Evolutionary conservation across 768 basidiomycete species (phyloP).

Genomic region (Sporobolomyces phaffii): DNA sequence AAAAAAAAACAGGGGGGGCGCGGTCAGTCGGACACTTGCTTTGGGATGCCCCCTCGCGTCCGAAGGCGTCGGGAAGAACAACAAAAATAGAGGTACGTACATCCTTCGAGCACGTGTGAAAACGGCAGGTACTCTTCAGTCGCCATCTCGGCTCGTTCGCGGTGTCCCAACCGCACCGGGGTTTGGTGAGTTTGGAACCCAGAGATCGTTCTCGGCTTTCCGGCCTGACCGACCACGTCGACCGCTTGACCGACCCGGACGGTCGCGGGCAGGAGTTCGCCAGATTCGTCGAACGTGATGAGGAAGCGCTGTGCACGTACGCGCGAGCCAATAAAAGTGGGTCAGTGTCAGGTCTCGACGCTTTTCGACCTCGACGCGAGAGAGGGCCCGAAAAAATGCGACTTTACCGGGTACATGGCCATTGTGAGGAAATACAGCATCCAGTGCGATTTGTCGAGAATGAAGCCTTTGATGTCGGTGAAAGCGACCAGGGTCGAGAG

Average conservation of each 20-base stretch:
- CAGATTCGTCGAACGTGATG: slow-evolving; percentile 88
- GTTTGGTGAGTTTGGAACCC: slow-evolving; percentile 98
- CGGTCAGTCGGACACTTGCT: too few relatives aligned
- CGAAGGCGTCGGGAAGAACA: not conserved
- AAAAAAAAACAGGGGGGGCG: not conserved
- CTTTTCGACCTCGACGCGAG: too few relatives aligned
- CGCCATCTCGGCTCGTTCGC: slow-evolving; percentile 88
- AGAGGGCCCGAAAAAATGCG: too few relatives aligned
- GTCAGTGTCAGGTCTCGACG: too few relatives aligned
- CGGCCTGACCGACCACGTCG: slow-evolving; percentile 95
- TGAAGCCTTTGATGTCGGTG: slow-evolving; percentile 84
- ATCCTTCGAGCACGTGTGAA: slow-evolving; percentile 80
- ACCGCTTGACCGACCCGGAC: slow-evolving; percentile 95
- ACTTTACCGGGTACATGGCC: slow-evolving; percentile 75
- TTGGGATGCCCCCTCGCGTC: too few relatives aligned
- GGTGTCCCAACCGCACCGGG: slow-evolving; percentile 88
- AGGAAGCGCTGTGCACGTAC: slow-evolving; percentile 74
- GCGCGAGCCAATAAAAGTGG: not conserved
- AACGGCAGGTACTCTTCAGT: slow-evolving; percentile 96
- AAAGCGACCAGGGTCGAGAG: slow-evolving; percentile 83
- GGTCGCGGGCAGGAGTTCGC: slow-evolving; percentile 69
- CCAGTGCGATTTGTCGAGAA: slow-evolving; percentile 95
- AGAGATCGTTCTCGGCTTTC: slow-evolving; percentile 90
- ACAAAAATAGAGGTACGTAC: not conserved
- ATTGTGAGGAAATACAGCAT: slow-evolving; percentile 94